Percentiles rank a stretch among this genome's conserved stretches.
Conservation (phyloP, 2,329 filamentous ascomycete species). For the Xylariaceae sp. region DNA sequence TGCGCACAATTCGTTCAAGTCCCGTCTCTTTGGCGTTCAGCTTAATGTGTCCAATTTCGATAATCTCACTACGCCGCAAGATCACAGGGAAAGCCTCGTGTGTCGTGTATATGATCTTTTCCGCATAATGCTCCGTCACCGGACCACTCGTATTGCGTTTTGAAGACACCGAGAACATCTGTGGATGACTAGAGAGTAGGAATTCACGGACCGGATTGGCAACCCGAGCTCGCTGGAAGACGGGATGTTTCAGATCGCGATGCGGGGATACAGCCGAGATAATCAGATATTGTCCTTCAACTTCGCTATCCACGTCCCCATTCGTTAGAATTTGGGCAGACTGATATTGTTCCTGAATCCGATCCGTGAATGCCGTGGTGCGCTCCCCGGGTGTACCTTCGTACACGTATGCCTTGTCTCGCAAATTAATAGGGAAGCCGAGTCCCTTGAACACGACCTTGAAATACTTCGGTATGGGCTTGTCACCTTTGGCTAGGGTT, state of each 20-base stretch:
- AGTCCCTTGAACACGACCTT: conserved; percentile 84
- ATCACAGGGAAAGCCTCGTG: conserved; percentile 89
- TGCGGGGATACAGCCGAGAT: conserved; percentile 76
- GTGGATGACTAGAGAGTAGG: conserved; percentile 66
- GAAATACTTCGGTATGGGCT: conserved; percentile 78
- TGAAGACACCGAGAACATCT: conserved; percentile 69
- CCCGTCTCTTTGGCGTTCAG: conserved; percentile 79
- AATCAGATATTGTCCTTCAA: conserved; percentile 86
- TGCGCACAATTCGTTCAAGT: conserved; percentile 81
- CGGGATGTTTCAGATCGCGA: conserved; percentile 72
- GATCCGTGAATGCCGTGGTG: conserved; percentile 76
- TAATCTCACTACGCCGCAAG: conserved; percentile 77
- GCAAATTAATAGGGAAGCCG: conserved; percentile 72
- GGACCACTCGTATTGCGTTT: conserved; percentile 64
- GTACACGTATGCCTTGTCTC: conserved; percentile 90
- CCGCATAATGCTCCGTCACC: conserved; percentile 67
- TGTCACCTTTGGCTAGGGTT: conserved; percentile 74
- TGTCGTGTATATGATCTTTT: conserved; percentile 80
- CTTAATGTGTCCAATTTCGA: conserved; percentile 59
- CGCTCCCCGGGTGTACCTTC: conserved; percentile 75
- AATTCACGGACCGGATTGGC: conserved; percentile 81
- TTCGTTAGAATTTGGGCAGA: conserved; percentile 72
- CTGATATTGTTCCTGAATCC: conserved; percentile 87
- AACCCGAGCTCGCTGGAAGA: conserved; percentile 84
- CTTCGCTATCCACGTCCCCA: conserved; percentile 64